A percentile compares a stretch with the other conserved stretches of the same genome.
Evolutionary conservation across 176 grass and related monocot species (phyloP).

Genomic region (Coix lacrymajobi): DNA sequence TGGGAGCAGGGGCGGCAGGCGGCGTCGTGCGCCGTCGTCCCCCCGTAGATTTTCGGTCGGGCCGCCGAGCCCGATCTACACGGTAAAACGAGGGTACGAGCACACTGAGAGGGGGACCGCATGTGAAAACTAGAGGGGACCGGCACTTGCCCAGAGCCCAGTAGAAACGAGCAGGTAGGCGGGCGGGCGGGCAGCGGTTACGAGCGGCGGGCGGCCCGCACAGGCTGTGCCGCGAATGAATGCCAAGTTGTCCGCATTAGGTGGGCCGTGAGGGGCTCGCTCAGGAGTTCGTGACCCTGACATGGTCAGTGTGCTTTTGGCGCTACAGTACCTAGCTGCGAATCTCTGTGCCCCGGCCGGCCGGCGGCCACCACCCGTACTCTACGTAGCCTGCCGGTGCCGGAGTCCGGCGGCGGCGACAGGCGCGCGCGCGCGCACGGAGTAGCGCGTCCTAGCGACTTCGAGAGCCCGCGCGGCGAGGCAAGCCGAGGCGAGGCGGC

Average conservation of each 20-base stretch:
- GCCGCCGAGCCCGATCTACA: neutral
- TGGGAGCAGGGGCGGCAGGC: neutral
- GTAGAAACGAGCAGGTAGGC: neutral
- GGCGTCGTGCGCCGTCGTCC: neutral
- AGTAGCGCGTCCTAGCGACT: neutral
- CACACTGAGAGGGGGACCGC: neutral
- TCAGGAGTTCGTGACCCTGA: conserved; percentile 35
- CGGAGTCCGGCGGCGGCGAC: neutral
- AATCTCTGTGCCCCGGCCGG: neutral
- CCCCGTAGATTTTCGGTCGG: neutral
- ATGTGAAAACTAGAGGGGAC: too few species aligned
- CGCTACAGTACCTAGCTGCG: conserved; percentile 5
- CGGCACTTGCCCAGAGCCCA: too few species aligned
- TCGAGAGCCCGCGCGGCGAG: neutral
- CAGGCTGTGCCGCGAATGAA: conserved; percentile 24
- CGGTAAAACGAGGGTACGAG: neutral
- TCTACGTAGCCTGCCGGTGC: neutral
- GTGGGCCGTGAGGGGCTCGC: neutral
- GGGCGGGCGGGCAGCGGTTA: neutral
- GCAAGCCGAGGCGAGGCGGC: neutral
- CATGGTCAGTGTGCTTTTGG: conserved; percentile 32
- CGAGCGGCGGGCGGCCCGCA: neutral
- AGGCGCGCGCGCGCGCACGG: neutral
- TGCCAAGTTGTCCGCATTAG: conserved; percentile 28
- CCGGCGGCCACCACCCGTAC: neutral